Evolutionary conservation across 1,284 basidiomycete genomes (phyloP).

Genomic region (Lignosus rhinocerotis): DNA sequence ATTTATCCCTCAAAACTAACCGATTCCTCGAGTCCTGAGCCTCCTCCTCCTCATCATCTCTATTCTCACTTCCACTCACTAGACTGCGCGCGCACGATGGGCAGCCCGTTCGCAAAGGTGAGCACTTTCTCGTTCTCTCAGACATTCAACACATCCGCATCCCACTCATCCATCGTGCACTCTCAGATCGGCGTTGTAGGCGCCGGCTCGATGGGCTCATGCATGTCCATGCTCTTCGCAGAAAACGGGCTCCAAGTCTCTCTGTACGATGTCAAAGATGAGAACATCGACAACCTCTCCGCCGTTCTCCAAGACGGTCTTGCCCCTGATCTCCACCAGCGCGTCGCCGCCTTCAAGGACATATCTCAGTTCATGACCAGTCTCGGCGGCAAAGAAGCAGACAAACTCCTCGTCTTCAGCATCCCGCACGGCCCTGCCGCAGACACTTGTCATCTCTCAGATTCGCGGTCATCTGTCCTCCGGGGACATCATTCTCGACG

Average conservation of each 20-base stretch:
- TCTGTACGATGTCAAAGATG: conserved; percentile 20
- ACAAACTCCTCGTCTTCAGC: conserved; percentile 28
- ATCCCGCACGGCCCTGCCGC: conserved; percentile 25
- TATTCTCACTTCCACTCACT: neutral
- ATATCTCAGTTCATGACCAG: conserved; percentile 21
- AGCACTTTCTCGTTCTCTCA: neutral
- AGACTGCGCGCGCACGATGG: neutral
- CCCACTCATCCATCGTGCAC: too few species aligned
- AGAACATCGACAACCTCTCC: conserved; percentile 22
- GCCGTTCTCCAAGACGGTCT: conserved; percentile 10
- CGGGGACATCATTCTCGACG: conserved; percentile 28
- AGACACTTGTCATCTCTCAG: conserved; percentile 19
- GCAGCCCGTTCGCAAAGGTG: conserved; percentile 12
- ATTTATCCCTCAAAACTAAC: neutral
- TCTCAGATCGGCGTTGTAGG: conserved; percentile 26
- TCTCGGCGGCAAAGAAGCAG: conserved; percentile 18
- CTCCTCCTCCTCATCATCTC: neutral
- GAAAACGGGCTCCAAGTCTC: conserved; percentile 26
- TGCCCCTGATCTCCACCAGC: conserved; percentile 11
- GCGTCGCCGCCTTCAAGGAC: conserved; percentile 25
- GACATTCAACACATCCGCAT: neutral
- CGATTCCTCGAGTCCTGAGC: too few species aligned
- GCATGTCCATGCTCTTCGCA: conserved; percentile 30
- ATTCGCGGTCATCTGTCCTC: conserved; percentile 14
- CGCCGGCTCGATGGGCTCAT: conserved; percentile 29